Evolutionary conservation across 192 early-diverging fungal species (phyloP), one percentile per base, ranked within the genome.

Genomic region (Gorgonomyces haynaldii): DNA sequence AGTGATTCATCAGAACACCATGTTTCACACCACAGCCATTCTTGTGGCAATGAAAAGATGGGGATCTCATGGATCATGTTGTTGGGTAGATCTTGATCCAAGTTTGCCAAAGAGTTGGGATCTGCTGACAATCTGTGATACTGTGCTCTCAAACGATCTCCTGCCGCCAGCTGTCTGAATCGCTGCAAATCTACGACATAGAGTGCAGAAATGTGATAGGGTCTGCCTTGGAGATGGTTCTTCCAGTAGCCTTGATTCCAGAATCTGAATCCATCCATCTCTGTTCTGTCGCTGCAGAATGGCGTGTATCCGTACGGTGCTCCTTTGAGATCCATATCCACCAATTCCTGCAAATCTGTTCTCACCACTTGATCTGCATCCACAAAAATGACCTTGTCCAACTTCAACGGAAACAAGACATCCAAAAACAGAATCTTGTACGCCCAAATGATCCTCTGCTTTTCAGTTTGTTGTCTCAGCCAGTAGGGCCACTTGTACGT

Each of bases 1-100:
- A 96, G 55, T 2, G 74, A 74, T 40, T 73, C 78, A 55, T 96
- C 88, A 23, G 82, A 79, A 60, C 95, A 98, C 95, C 95, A 98
- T 4, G 95, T 98, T 64, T 96, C 90, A 56, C 95, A 98, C 95
- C 95, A 98, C 37, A 98, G 67, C 94, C 94, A 97, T 42, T 94
- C 91, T 57, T 95, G 90, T 1, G 91, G 89, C 58, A 97, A 60
- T 2, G 88, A 91, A 48, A 80, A 80, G 30, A 97, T 94, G 1
- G 91, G 91, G 19, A 97, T 84, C 17, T 81, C 56, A 53, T 87
- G 82, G 47, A 86, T 81, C 88, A 96, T 90, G 43, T 93, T 91
- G 65, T 98, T 98, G 5, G 91, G 95, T 51, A 98, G 62, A 74
- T 98, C 95, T 59, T 98, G 95, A 59, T 98, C 95, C 30, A 98